Evolutionary conservation across 2,329 filamentous ascomycete species (phyloP), one percentile per base, ranked within the genome.

Genomic region (Fusarium xyrophilum): DNA sequence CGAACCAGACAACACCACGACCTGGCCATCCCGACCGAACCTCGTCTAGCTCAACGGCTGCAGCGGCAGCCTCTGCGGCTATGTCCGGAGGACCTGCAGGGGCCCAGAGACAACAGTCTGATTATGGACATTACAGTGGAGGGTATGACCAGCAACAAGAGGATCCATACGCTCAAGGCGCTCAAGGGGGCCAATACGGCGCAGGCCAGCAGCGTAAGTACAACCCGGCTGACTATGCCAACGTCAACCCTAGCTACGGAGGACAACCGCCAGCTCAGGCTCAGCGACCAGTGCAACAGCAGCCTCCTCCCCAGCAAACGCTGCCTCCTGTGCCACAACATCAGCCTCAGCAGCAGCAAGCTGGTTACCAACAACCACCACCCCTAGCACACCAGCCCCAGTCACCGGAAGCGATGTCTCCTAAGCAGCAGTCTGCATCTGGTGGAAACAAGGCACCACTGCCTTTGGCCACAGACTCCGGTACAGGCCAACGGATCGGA

Each of bases 401-500:
- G 67, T 69, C 76, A 25, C 76, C 76, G 8, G 78, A 82, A 28
- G 78, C 79, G 51, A 76, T 79, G 47, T 73, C 78, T 4, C 73
- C 72, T 15, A 65, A 68, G 17, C 75, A 77, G 61, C 79, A 39
- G 71, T 59, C 59, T 71, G 73, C 53, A 69, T 76, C 54, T 66
- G 79, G 60, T 72, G 81, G 35, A 70, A 47, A 47, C 21, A 84
- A 75, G 54, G 91, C 90, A 80, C 83, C 88, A 28, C 82, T 91
- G 35, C 91, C 91, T n/a, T 83, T 88, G 47, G 91, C 91, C 25
- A 92, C 88, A 66, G 85, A 90, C 62, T 83, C 88, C 6, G 91
- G 92, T 40, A 93, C 90, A 60, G 92, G 92, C 33, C 88, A 91
- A 75, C 89, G 95, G 55, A 98, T 99, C 76, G 96, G 96, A 21